Base-by-base conservation (phyloP, 2,329 filamentous ascomycete genomes). In the Verticillium nubilum region DNA sequence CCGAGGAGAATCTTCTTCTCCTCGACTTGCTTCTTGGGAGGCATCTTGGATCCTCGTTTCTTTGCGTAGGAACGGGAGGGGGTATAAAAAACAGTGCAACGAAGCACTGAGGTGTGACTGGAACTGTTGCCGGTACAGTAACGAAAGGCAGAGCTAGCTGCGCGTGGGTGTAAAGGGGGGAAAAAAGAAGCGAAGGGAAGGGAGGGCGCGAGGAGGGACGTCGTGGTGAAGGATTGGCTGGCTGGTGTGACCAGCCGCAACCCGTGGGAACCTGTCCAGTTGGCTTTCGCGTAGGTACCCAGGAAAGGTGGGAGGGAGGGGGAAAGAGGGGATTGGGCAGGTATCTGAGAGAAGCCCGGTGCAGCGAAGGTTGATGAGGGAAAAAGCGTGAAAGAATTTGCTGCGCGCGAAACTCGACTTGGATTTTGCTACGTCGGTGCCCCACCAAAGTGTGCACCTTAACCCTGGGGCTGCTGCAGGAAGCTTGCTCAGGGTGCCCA, bases 1-100 rank as follows among this genome's bases (percentile, higher is more conserved):
- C 95, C 95, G 78, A 99, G 85, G 69, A 95, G 88, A 77, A 98
- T 85, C 88, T 98, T 98, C 85, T 98, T 91, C 84, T 97, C 90
- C 70, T 91, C 87, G 70, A 87, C 88, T 58, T 79, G 81, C 81
- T 98, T 98, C 86, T 99, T 99, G 76, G 95, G 95, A 79, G 92
- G 84, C 95, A 99, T 99, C 75, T 86, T 92, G 74, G 76, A 82
- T 75, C 77, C 81, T 33, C 55, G 55, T 75, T 83, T 87, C 72
- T 82, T 85, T 70, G 81, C 80, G 81, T 86, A 87, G 67, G 72
- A 75, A 70, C 84, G 79, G 72, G 74, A 78, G 66, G 79, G 75
- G 74, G 78, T 75, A 68, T 72, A 72, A 68, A 81, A 66, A 70
- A 76, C 63, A 60, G 76, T 76, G 74, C 78, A 79, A 74, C 80